Conservation (phyloP, 495 filamentous ascomycete species). For the Penicillium taxi region DNA sequence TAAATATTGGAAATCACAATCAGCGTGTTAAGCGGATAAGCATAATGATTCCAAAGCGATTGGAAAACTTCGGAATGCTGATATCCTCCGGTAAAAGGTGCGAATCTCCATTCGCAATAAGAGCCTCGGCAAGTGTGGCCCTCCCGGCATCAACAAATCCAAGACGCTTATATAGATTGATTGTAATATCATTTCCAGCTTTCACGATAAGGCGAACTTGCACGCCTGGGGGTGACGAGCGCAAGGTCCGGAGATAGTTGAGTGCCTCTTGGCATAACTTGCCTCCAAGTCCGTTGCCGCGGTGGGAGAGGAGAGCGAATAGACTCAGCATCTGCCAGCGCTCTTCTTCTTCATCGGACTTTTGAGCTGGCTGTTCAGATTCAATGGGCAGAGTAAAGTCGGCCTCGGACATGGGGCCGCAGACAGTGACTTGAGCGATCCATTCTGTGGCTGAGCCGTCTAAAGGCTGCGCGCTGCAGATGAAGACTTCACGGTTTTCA, state of each 20-base stretch:
- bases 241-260: conserved; percentile 16
- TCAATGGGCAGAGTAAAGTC: conserved; percentile 17
- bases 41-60: conserved; percentile 18
- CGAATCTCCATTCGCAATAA: conserved; percentile 27
- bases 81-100: conserved; percentile 23
- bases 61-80: conserved; percentile 15
- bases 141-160: conserved; percentile 22
- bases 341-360: conserved; percentile 17
- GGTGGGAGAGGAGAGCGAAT: conserved; percentile 24
- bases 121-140: conserved; percentile 26
- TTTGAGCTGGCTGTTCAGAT: conserved; percentile 10
- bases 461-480: conserved; percentile 22
- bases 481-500: conserved; percentile 17
- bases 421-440: conserved; percentile 29
- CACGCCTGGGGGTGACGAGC: conserved; percentile 4
- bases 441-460: conserved; percentile 11
- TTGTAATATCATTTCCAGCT: conserved; percentile 20
- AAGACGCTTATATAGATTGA: conserved; percentile 23
- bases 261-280: conserved; percentile 25
- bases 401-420: conserved; percentile 17
- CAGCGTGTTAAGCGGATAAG: background rate
- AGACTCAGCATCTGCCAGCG: conserved; percentile 33
- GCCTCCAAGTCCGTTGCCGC: conserved; percentile 26
- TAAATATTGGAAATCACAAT: no score
- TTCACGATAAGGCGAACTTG: conserved; percentile 27